Evolutionary conservation across 2,329 filamentous ascomycete species (phyloP), one percentile per base, ranked within the genome.

Genomic region (Alternaria solani): DNA sequence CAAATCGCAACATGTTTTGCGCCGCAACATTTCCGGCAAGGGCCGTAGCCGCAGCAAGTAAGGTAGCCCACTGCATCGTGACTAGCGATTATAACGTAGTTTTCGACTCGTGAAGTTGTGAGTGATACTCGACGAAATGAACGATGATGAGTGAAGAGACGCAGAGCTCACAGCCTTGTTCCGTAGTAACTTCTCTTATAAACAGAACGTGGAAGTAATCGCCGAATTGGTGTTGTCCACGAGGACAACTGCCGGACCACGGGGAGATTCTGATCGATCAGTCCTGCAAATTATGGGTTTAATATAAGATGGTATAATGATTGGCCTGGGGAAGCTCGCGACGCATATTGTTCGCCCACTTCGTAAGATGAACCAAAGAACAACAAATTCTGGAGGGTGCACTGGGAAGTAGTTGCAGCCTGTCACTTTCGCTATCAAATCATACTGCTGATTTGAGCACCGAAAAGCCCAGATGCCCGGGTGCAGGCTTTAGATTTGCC

Each of bases 1-100:
- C 72, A 39, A 75, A 76, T 47, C 73, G 72, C 59, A 76, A 64
- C 74, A 76, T 76, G 28, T 67, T 70, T 49, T 72, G 68, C 46
- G 72, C 72, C 44, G 66, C 64, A 30, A 57, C 69, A 61, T 73
- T 67, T 42, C 68, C 63, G 43, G 64, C 59, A 20, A 75, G 62
- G 12, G 68, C 66, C 56, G 68, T 68, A 34, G 60, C 55, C 32
- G 63, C 55, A 49, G 62, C 64, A 53, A 71, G 63, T 52, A 74
- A 57, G 43, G 66, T 72, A 57, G 65, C 58, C 74, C 71, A 75
- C 66, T 72, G 66, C 74, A 75, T 75, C 28, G 53, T 75, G 58
- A 59, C 53, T 51, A 56, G 30, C 23, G 18, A 12, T 30, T 8
- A 25, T 47, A 42, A 38, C 41, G 18, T 48, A 30, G 41, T 52